Conservation (phyloP, 805 yeast species). For the Metschnikowia lunata region DNA sequence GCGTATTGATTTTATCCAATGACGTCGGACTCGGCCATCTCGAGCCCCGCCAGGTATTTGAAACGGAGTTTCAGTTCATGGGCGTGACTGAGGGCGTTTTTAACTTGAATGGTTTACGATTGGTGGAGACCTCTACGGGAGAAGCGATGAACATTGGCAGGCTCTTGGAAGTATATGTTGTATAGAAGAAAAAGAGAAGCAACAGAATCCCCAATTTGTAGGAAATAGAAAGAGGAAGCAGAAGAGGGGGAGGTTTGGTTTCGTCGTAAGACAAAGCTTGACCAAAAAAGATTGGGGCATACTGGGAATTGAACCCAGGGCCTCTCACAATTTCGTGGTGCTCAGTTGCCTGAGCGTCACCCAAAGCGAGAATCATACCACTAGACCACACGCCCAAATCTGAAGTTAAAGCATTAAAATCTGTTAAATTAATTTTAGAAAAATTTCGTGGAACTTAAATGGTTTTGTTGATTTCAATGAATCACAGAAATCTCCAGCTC, state of each 20-base stretch:
- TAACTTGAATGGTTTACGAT: constrained; percentile 58
- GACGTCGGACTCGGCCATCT: constrained; percentile 61
- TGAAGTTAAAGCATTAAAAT: too few relatives aligned
- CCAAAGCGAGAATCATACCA: constrained; percentile 24
- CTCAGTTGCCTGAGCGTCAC: constrained; percentile 12
- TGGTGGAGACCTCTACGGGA: constrained; percentile 60
- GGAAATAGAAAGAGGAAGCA: neutral
- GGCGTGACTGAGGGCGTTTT: constrained; percentile 65
- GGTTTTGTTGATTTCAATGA: too few relatives aligned
- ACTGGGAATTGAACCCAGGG: constrained; percentile 35
- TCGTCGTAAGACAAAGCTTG: too few relatives aligned
- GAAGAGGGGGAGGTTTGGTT: neutral
- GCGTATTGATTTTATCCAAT: constrained; percentile 59
- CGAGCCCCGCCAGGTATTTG: constrained; percentile 59
- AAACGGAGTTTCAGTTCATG: constrained; percentile 54
- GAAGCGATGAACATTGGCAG: constrained; percentile 69
- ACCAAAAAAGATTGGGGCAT: constrained; percentile 21
- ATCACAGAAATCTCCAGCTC: too few relatives aligned
- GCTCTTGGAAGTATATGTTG: constrained; percentile 62
- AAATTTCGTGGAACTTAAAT: too few relatives aligned
- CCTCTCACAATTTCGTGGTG: constrained; percentile 25
- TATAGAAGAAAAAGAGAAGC: neutral
- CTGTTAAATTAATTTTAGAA: too few relatives aligned
- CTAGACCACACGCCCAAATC: constrained; percentile 21
- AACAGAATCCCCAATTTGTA: too few relatives aligned